These are phyloP conservation scores for Fraxinus anomala DNA, from an alignment of 257 asterid genomes.

Conservation along the genomic window DNA sequence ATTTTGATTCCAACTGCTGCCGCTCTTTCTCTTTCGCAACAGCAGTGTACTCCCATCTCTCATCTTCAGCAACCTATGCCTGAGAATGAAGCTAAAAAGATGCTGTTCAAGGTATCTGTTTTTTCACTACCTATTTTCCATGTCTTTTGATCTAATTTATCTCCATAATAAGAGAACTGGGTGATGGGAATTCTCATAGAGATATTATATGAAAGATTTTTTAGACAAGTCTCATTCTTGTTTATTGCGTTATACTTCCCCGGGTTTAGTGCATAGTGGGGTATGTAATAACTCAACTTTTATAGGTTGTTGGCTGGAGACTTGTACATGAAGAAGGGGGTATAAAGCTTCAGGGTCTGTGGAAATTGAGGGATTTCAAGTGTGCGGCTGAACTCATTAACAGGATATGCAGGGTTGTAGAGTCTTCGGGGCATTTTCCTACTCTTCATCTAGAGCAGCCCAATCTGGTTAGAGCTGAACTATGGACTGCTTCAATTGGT, in stretches of 20 bases:
- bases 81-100: conserved; percentile 49
- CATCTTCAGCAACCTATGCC: conserved; percentile 53
- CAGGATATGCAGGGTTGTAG: conserved; percentile 55
- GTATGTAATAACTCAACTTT: not conserved
- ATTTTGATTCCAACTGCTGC: conserved; percentile 73
- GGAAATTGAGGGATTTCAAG: conserved; percentile 74
- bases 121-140: no score
- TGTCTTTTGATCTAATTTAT: not conserved
- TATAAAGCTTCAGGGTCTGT: conserved; percentile 57
- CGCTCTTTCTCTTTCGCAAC: conserved; percentile 69
- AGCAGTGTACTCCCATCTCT: conserved; percentile 43
- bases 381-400: conserved; percentile 69
- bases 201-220: no score
- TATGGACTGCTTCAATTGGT: conserved; percentile 78
- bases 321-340: conserved; percentile 52
- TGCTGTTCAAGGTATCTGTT: conserved; percentile 56
- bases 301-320: conserved; percentile 89
- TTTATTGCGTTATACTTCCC: no score
- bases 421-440: conserved; percentile 64
- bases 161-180: not conserved
- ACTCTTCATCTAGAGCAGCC: conserved; percentile 57
- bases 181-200: no score
- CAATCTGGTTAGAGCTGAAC: conserved; percentile 66
- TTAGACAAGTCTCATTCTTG: no score
- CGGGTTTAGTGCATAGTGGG: no score